Conservation (phyloP, 805 yeast species). For the Schizosaccharomyces osmophilus region DNA sequence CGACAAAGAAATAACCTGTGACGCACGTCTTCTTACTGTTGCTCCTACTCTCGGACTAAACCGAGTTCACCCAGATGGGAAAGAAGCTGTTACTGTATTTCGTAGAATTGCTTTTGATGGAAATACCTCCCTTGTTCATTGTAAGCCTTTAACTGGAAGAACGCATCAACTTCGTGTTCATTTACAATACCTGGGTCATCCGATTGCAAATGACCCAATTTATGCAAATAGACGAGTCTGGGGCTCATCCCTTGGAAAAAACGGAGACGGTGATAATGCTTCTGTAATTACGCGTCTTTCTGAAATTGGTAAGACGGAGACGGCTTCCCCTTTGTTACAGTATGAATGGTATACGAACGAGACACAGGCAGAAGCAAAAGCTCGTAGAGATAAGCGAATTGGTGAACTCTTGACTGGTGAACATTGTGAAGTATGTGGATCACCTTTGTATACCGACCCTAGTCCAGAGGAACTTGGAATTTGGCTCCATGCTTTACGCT, state of each 20-base stretch:
- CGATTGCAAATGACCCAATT: conserved; percentile 80
- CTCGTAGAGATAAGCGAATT: conserved; percentile 7
- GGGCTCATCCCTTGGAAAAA: conserved; percentile 53
- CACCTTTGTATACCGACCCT: conserved; percentile 63
- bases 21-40: conserved; percentile 40
- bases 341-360: conserved; percentile 24
- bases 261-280: conserved; percentile 26
- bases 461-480: conserved; percentile 65
- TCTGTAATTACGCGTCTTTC: conserved; percentile 19
- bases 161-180: conserved; percentile 92
- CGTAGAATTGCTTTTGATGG: conserved; percentile 38
- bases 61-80: conserved; percentile 14
- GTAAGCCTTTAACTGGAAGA: conserved; percentile 75
- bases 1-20: conserved; percentile 26
- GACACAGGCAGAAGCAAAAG: neutral
- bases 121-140: conserved; percentile 44
- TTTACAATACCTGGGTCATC: conserved; percentile 64
- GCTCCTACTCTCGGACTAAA: conserved; percentile 46
- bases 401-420: conserved; percentile 47
- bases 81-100: conserved; percentile 54
- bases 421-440: conserved; percentile 39
- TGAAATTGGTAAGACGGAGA: conserved; percentile 9
- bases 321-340: conserved; percentile 5
- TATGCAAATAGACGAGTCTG: conserved; percentile 59
- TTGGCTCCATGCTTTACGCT: conserved; percentile 78